Percentiles rank a stretch among this genome's conserved stretches.
Evolutionary conservation across 108 stramenopile species (phyloP).

Genomic region (Skeletonema marinoi): DNA sequence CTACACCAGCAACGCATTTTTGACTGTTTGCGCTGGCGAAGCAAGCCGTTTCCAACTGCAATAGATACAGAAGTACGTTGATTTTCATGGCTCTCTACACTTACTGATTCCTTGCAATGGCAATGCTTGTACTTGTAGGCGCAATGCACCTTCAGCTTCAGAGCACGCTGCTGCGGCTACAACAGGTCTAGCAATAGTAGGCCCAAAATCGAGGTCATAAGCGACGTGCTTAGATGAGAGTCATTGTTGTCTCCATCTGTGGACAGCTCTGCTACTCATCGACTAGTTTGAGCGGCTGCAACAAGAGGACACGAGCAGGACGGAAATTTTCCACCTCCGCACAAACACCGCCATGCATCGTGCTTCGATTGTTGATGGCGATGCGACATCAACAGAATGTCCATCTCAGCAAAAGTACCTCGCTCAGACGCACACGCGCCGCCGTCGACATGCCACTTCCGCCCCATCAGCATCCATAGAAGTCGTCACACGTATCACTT

Average conservation of each 20-base stretch:
- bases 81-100: conserved; percentile 71
- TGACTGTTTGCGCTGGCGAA: conserved; percentile 73
- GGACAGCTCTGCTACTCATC: conserved; percentile 85
- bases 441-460: too few relatives aligned
- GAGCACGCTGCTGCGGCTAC: conserved; percentile 86
- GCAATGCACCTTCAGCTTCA: conserved; percentile 74
- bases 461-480: too few relatives aligned
- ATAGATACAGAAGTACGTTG: conserved; percentile 35
- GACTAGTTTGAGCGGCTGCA: conserved; percentile 70
- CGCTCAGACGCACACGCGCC: too few relatives aligned
- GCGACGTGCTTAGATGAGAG: conserved; percentile 36
- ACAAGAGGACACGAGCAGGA: conserved; percentile 78
- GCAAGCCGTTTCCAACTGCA: conserved; percentile 72
- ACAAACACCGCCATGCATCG: conserved; percentile 83
- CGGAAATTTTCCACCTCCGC: conserved; percentile 75
- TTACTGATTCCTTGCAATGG: conserved; percentile 83
- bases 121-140: too few relatives aligned
- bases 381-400: too few relatives aligned
- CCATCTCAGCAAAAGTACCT: too few relatives aligned
- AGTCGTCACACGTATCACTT: too few relatives aligned
- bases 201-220: conserved; percentile 88
- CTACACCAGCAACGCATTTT: conserved; percentile 79
- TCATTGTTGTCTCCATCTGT: conserved; percentile 51
- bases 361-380: too few relatives aligned
- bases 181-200: conserved; percentile 81